Evolutionary conservation across 768 basidiomycete genomes (phyloP), one percentile per base, ranked within the genome.

Genomic region (Tricholoma sp.): DNA sequence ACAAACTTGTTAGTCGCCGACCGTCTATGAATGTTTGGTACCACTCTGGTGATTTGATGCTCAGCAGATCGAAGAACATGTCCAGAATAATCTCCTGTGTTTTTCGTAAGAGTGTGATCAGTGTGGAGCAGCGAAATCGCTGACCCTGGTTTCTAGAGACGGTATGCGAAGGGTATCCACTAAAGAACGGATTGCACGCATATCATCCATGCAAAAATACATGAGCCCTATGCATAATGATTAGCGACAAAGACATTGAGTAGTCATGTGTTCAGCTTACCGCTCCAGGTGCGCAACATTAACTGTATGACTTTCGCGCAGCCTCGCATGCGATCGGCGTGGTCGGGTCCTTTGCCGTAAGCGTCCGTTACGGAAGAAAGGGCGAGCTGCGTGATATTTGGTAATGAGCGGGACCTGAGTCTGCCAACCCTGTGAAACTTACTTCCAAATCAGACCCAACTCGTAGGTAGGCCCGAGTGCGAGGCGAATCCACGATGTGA

Each of bases 391-490:
- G 56, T 20, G 49, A 57, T 13, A 51, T 47, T 48, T 44, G 13
- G 15, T 8, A 24, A 49, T 36, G 6, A 32, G 17, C 32, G 15
- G 12, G 17, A 28, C 17, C n/a, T 48, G 20, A 36, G 18, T 1
- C n/a, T 5, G 53, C 17, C 24, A 24, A 24, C 24, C 24, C 24
- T 13, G 24, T 45, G 20, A 18, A n/a, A 63, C 76, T 44, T 62
- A 94, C 94, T 82, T 98, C 97, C 47, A 98, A 73, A 68, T 98
- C 97, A 28, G 83, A 81, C 6, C 94, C 94, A 13, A 93, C 80
- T 51, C 83, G 76, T 28, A 98, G 69, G 67, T 88, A 89, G 13
- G 78, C 80, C 33, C 97, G 78, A 24, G 91, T 91, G 20, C 84
- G 80, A 0, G 97, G 97, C 1, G 83, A 86, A 67, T 98, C 95